Evolutionary conservation across 1,284 basidiomycete genomes (phyloP), one percentile per base, ranked within the genome.

Genomic region (Ustilago crameri): DNA sequence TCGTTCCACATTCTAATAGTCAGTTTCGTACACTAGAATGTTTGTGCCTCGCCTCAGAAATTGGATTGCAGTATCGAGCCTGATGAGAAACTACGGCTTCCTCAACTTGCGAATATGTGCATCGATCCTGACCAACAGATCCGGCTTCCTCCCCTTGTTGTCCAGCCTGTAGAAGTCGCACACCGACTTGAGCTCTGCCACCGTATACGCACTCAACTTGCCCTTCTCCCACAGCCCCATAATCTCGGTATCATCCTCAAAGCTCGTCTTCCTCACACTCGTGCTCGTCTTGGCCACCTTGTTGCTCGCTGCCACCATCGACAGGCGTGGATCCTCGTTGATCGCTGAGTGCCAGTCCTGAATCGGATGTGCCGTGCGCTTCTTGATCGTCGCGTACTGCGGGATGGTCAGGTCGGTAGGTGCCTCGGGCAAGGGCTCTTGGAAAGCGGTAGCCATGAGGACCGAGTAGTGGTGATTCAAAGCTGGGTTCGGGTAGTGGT

Each of bases 391-490:
- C 42, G 89, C 88, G 50, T 90, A 86, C 75, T 91, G 90, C 2
- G 95, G 94, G 59, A 88, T 80, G 0, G 93, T 93, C 65, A 90
- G 84, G 82, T 98, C 94, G 71, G 90, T 88, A 68, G 93, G 91
- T 3, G 55, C 27, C 7, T 27, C 52, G 1, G 88, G 86, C 78
- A 76, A 34, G 7, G 66, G 44, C 81, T 95, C 92, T 51, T 91
- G 90, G 84, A 97, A 95, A 0, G 95, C 95, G 51, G 89, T 90
- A 15, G 93, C 93, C 85, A 96, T 90, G 3, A 97, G 87, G 79
- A 94, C 92, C 9, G 89, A 90, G 82, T 95, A 93, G 82, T 96
- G 93, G 76, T 90, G 92, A 10, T 90, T 90, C 55, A 97, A 87
- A 0, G 85, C 86, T 80, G 95, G 95, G 84, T 98, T 98, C 2